Evolutionary conservation across 2,329 filamentous ascomycete genomes (phyloP).

Genomic region (Venturia aucupariae): DNA sequence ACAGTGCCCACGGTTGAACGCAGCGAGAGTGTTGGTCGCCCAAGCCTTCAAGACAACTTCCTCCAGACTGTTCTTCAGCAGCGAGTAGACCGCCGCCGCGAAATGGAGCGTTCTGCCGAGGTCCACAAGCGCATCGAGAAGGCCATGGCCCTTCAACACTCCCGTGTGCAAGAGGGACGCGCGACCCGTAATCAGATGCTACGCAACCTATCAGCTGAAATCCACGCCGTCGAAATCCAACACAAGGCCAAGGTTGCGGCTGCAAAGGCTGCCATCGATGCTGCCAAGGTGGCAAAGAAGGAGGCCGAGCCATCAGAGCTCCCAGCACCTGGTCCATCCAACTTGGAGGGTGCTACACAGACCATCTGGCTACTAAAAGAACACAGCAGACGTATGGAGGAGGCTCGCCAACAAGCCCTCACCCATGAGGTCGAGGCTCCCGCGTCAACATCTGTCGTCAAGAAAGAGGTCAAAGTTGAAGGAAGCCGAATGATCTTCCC

Average conservation of each 20-base stretch:
- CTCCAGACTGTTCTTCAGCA: conserved; percentile 10
- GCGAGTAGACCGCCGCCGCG: conserved; percentile 3
- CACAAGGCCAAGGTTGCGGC: conserved; percentile 10
- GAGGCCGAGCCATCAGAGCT: conserved; percentile 8
- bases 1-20: conserved; percentile 5
- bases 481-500: conserved; percentile 75
- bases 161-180: neutral
- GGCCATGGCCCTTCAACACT: neutral
- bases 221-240: conserved; percentile 9
- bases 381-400: conserved; percentile 5
- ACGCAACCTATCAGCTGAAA: conserved; percentile 9
- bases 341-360: neutral
- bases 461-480: conserved; percentile 4
- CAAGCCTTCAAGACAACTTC: conserved; percentile 11
- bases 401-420: conserved; percentile 3
- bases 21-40: conserved; percentile 1
- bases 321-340: conserved; percentile 3
- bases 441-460: neutral
- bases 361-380: neutral
- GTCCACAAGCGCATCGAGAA: conserved; percentile 5
- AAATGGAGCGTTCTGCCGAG: neutral
- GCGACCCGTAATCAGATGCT: conserved; percentile 9
- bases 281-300: conserved; percentile 3
- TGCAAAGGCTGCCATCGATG: conserved; percentile 11
- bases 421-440: neutral